Evolutionary conservation across 208 protist genomes (phyloP).

Genomic region (Borovskyia barvae): DNA sequence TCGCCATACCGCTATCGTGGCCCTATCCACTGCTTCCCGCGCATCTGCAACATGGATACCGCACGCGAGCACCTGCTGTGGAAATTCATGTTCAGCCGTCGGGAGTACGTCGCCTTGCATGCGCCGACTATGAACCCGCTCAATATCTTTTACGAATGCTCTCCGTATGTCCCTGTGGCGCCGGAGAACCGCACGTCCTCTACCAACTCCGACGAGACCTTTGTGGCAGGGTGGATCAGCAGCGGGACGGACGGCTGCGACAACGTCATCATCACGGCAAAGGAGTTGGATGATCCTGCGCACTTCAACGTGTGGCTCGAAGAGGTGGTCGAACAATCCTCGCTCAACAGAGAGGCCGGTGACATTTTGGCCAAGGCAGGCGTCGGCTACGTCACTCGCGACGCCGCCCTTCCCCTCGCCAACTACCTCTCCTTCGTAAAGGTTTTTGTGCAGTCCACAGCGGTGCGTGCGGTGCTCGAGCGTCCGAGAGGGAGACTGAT

Average conservation of each 20-base stretch:
- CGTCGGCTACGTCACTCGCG: conserved; percentile 70
- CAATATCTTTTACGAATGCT: conserved; percentile 78
- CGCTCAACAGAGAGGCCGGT: conserved; percentile 54
- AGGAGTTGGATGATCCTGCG: conserved; percentile 32
- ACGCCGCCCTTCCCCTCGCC: conserved; percentile 62
- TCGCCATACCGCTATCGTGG: conserved; percentile 62
- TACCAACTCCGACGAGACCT: background rate
- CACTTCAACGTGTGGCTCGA: conserved; percentile 71
- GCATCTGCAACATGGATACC: conserved; percentile 71
- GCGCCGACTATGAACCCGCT: conserved; percentile 55
- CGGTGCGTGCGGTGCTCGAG: conserved; percentile 52
- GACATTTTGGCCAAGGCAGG: conserved; percentile 43
- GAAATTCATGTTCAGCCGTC: conserved; percentile 47
- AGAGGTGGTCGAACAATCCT: conserved; percentile 76
- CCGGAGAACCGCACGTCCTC: conserved; percentile 1
- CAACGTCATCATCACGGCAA: conserved; percentile 49
- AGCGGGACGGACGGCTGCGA: conserved; percentile 47
- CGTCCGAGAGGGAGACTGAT: background rate
- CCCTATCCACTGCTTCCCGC: conserved; percentile 64
- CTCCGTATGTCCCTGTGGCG: conserved; percentile 39
- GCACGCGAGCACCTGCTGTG: conserved; percentile 54
- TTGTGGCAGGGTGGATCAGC: conserved; percentile 57
- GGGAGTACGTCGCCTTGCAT: conserved; percentile 65
- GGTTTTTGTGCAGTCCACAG: conserved; percentile 47
- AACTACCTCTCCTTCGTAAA: conserved; percentile 79